phyloP scores from a whole-genome alignment of 345 rosid genomes.

The Hibiscus trionum region DNA sequence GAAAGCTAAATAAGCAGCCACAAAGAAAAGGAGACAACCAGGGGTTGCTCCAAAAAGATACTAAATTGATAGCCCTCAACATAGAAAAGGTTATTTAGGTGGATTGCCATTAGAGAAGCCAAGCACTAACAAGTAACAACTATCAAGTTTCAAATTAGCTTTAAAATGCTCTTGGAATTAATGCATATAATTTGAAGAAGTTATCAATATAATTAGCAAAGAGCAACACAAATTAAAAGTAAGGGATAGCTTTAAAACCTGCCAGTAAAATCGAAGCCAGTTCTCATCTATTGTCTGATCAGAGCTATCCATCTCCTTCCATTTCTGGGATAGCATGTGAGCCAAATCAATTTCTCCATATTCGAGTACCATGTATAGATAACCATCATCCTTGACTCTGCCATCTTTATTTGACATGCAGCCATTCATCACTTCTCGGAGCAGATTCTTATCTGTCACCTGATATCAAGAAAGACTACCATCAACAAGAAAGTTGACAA shows the following conservation, averaged over 20 bases:
- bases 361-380: conserved; percentile 91
- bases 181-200: background rate
- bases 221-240: background rate
- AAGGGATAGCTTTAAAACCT: conserved; percentile 48
- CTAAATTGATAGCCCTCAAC: background rate
- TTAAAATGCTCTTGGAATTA: background rate
- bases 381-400: conserved; percentile 87
- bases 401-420: conserved; percentile 69
- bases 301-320: conserved; percentile 71
- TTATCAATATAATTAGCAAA: conserved; percentile 8
- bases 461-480: conserved; percentile 26
- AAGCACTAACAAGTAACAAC: background rate
- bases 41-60: no score
- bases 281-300: conserved; percentile 79
- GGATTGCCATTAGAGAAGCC: background rate
- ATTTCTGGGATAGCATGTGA: conserved; percentile 91
- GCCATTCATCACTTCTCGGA: conserved; percentile 69
- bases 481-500: background rate
- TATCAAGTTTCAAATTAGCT: background rate
- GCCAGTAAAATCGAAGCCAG: conserved; percentile 99
- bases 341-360: conserved; percentile 98
- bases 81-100: background rate
- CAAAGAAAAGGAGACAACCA: background rate
- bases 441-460: conserved; percentile 94
- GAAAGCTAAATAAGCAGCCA: background rate